A percentile compares a stretch with the other conserved stretches of the same genome.
These are phyloP conservation scores for Leccinum huronense DNA, from an alignment of 1,284 basidiomycete genomes.

Conservation along the genomic window DNA sequence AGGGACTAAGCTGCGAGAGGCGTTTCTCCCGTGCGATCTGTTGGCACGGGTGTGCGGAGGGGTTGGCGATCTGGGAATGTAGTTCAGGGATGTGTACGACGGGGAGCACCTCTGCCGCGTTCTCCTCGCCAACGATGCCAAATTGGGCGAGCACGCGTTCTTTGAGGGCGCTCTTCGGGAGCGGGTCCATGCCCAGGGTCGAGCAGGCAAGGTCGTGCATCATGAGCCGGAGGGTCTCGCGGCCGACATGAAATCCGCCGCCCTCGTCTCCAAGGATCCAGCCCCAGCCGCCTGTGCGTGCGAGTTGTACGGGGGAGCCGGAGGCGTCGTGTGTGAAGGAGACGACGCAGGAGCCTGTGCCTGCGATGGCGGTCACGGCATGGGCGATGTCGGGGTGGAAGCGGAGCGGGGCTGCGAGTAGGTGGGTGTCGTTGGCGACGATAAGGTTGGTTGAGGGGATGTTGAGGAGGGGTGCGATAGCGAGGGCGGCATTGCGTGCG, in stretches of 20 bases:
- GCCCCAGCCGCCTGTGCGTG: constrained; percentile 75
- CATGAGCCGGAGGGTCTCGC: constrained; percentile 67
- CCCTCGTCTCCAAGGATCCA: constrained; percentile 84
- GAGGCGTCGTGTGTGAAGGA: constrained; percentile 49
- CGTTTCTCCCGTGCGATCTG: constrained; percentile 63
- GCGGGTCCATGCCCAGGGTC: constrained; percentile 42
- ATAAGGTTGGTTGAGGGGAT: constrained; percentile 56
- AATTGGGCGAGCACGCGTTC: constrained; percentile 53
- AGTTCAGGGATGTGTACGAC: constrained; percentile 60
- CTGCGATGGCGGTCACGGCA: constrained; percentile 66
- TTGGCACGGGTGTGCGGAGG: constrained; percentile 33
- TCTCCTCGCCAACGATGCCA: constrained; percentile 48
- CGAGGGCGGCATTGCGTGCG: constrained; percentile 49
- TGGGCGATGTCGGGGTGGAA: constrained; percentile 54
- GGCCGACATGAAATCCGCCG: constrained; percentile 71
- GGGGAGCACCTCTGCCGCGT: constrained; percentile 60
- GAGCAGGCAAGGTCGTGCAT: constrained; percentile 55
- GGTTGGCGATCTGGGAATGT: constrained; percentile 10
- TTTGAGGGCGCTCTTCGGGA: constrained; percentile 40
- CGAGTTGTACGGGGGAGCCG: constrained; percentile 53
- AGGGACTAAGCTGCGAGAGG: constrained; percentile 65
- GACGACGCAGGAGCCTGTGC: constrained; percentile 70
- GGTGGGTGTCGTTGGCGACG: constrained; percentile 71
- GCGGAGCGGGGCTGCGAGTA: constrained; percentile 69
- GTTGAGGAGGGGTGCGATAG: constrained; percentile 54